Evolutionary conservation across 2,329 filamentous ascomycete genomes (phyloP).

Genomic region (Pyricularia grisea): DNA sequence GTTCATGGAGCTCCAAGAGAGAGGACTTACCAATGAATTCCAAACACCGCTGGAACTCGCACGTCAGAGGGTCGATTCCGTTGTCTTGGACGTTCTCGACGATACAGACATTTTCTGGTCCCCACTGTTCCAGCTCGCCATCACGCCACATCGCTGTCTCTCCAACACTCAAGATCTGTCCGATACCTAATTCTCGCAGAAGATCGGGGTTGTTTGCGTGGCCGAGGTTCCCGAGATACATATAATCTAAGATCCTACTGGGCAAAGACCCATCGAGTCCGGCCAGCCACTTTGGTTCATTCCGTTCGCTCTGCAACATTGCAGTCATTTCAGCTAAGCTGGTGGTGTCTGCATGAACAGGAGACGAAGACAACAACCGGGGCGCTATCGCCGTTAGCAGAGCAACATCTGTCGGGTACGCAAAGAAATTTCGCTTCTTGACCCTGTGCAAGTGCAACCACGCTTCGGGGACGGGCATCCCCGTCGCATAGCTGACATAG

Average conservation of each 20-base stretch:
- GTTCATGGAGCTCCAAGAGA: neutral
- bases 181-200: slow-evolving; percentile 70
- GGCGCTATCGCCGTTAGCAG: slow-evolving; percentile 69
- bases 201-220: slow-evolving; percentile 93
- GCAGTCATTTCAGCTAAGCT: slow-evolving; percentile 42
- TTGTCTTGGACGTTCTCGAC: slow-evolving; percentile 91
- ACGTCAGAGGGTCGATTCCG: slow-evolving; percentile 82
- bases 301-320: slow-evolving; percentile 51
- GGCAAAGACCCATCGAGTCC: slow-evolving; percentile 85
- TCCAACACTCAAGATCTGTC: slow-evolving; percentile 82
- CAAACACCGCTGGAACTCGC: slow-evolving; percentile 77
- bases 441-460: slow-evolving; percentile 79
- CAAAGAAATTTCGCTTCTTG: slow-evolving; percentile 87
- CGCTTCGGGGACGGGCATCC: slow-evolving; percentile 68
- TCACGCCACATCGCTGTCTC: slow-evolving; percentile 78
- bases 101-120: slow-evolving; percentile 65
- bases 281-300: slow-evolving; percentile 70
- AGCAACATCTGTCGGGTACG: slow-evolving; percentile 82
- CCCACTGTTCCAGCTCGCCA: slow-evolving; percentile 63
- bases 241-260: slow-evolving; percentile 80
- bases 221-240: slow-evolving; percentile 89
- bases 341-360: slow-evolving; percentile 34
- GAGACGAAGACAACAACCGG: slow-evolving; percentile 65
- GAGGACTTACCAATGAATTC: slow-evolving; percentile 75
- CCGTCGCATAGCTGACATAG: slow-evolving; percentile 89